Evolutionary conservation across 2,329 filamentous ascomycete species (phyloP).

Genomic region (Cladophialophora bantiana): DNA sequence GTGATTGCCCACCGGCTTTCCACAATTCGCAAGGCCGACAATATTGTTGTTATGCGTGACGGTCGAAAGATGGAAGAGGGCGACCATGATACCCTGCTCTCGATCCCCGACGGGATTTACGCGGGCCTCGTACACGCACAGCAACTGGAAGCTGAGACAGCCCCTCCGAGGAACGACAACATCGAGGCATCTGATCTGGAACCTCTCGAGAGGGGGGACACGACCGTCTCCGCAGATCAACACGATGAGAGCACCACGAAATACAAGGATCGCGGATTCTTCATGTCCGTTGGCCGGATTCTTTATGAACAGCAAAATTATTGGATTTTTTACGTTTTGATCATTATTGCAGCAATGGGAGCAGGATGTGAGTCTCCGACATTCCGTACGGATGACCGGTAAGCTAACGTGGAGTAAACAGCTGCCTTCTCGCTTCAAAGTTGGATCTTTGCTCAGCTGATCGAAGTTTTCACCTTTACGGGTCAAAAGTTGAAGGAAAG

Average conservation of each 20-base stretch:
- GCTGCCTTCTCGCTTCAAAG: slow-evolving; percentile 59
- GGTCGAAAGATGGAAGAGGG: slow-evolving; percentile 76
- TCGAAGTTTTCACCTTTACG: slow-evolving; percentile 56
- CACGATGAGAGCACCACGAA: not conserved
- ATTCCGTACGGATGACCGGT: slow-evolving; percentile 26
- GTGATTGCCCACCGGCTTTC: slow-evolving; percentile 78
- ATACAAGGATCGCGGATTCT: slow-evolving; percentile 38
- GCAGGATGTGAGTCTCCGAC: slow-evolving; percentile 44
- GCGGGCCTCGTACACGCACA: slow-evolving; percentile 43
- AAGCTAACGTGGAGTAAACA: slow-evolving; percentile 18
- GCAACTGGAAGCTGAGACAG: slow-evolving; percentile 45
- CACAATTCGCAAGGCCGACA: slow-evolving; percentile 77
- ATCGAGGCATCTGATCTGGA: slow-evolving; percentile 29
- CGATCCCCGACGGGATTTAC: slow-evolving; percentile 67
- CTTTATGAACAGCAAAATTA: slow-evolving; percentile 45
- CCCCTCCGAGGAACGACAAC: slow-evolving; percentile 42
- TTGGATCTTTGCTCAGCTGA: slow-evolving; percentile 57
- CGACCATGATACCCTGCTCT: slow-evolving; percentile 74
- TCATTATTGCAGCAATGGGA: slow-evolving; percentile 42
- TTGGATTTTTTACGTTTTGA: slow-evolving; percentile 43
- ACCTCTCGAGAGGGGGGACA: slow-evolving; percentile 3
- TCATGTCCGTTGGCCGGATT: slow-evolving; percentile 43
- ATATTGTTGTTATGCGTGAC: slow-evolving; percentile 76
- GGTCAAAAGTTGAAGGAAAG: slow-evolving; percentile 48
- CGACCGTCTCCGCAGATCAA: slow-evolving; percentile 26